Evolutionary conservation across 2,329 filamentous ascomycete genomes (phyloP), one percentile per base, ranked within the genome.

Genomic region (Arthroderma sp.): DNA sequence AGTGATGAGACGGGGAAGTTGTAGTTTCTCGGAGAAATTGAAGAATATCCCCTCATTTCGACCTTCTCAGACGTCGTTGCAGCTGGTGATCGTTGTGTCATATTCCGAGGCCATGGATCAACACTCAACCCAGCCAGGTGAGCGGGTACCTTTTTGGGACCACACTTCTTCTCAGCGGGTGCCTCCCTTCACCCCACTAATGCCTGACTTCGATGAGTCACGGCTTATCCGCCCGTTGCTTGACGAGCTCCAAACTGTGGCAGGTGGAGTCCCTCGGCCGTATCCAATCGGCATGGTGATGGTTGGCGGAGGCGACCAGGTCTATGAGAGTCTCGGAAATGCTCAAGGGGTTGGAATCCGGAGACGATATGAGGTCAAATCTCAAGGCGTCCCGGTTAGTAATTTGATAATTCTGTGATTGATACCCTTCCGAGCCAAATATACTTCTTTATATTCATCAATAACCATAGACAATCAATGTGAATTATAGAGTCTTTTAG

Each of bases 211-310:
- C 46, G 65, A 61, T 10, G 63, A 65, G 34, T 52, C 59, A 6
- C 56, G 57, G 29, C 63, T 78, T 6, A 68, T 76, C 28, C 69
- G 78, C 32, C 91, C 91, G 1, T 64, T 91, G 40, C 70, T 98
- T 3, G 85, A 94, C 42, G 74, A 82, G 51, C 66, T 70, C 42
- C 89, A 95, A 66, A 65, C 70, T 40, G 87, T 83, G 2, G 77
- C 80, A 0, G 74, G 71, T 3, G 86, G 87, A 0, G 68, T 87
- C 42, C 71, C 73, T 43, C 69, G 87, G 7, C 74, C 78, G 36
- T 73, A 87, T 55, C 81, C 80, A 2, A 81, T 96, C 33, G 77
- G 84, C 8, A 78, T 95, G 75, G 73, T 94, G 34, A 84, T 96
- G 75, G 75, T 94, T 15, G 78, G 78, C 0, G 86, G 84, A 0